A percentile compares a stretch with the other conserved stretches of the same genome.
These are phyloP conservation scores for Leccinum subfulvum DNA, from an alignment of 1,284 basidiomycete genomes.

Conservation along the genomic window DNA sequence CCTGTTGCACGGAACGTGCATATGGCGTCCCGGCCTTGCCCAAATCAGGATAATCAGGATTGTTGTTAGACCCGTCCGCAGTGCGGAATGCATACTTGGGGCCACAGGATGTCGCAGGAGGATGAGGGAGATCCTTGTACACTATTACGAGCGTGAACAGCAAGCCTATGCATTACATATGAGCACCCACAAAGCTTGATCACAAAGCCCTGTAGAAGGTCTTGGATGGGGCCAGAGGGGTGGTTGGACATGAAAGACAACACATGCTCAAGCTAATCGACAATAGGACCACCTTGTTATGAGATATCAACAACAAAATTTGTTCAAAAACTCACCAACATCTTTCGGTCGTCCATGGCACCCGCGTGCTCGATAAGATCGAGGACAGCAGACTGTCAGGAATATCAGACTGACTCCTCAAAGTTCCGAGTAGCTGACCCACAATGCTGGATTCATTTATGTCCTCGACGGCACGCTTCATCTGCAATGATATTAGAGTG, in stretches of 20 bases:
- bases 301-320: neutral
- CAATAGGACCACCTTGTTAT: neutral
- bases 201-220: slow-evolving; percentile 50
- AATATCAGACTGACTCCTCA: neutral
- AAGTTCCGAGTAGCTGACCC: neutral
- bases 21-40: slow-evolving; percentile 77
- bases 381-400: slow-evolving; percentile 46
- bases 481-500: slow-evolving; percentile 14
- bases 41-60: slow-evolving; percentile 64
- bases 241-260: slow-evolving; percentile 62
- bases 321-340: slow-evolving; percentile 38
- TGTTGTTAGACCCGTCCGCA: slow-evolving; percentile 77
- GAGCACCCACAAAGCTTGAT: slow-evolving; percentile 53
- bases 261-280: slow-evolving; percentile 61
- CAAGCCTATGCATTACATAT: neutral
- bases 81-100: slow-evolving; percentile 61
- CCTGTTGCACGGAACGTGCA: slow-evolving; percentile 75
- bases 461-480: slow-evolving; percentile 31
- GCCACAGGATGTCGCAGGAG: slow-evolving; percentile 66
- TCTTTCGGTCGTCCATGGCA: slow-evolving; percentile 64
- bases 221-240: slow-evolving; percentile 47
- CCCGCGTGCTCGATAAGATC: slow-evolving; percentile 58
- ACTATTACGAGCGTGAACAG: slow-evolving; percentile 40
- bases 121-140: slow-evolving; percentile 77
- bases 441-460: slow-evolving; percentile 32